These are phyloP conservation scores for Chlamydomonas applanata DNA, from an alignment of 139 green algal species.

Conservation along the genomic window DNA sequence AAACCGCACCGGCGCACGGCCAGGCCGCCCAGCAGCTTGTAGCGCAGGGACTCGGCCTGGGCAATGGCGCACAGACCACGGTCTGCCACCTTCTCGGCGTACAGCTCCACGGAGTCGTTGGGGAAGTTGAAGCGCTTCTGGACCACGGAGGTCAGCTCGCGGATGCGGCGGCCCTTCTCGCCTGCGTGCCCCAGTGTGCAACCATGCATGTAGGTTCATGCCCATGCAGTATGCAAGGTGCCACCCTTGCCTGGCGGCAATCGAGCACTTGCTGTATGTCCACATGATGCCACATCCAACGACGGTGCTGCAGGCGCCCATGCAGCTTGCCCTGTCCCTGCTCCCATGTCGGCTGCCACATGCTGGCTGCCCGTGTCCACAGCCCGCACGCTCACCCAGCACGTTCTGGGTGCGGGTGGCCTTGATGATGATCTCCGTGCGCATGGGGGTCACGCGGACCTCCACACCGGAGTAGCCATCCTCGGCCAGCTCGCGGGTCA, in stretches of 20 bases:
- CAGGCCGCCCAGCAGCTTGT: slow-evolving; percentile 99
- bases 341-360: not conserved
- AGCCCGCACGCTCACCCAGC: slow-evolving; percentile 74
- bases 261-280: not conserved
- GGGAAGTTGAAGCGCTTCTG: slow-evolving; percentile 99
- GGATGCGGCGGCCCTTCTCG: slow-evolving; percentile 97
- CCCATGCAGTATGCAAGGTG: too few relatives aligned
- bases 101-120: slow-evolving; percentile 94
- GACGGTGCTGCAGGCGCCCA: not conserved
- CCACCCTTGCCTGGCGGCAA: not conserved
- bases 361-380: not conserved
- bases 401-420: slow-evolving; percentile 98
- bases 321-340: not conserved
- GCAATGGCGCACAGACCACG: slow-evolving; percentile 96
- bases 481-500: slow-evolving; percentile 90
- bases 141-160: slow-evolving; percentile 97
- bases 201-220: too few relatives aligned
- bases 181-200: slow-evolving; percentile 51
- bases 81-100: slow-evolving; percentile 98
- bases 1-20: slow-evolving; percentile 79
- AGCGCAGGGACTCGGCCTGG: slow-evolving; percentile 97
- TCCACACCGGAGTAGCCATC: slow-evolving; percentile 98
- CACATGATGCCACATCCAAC: not conserved
- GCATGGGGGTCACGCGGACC: slow-evolving; percentile 95
- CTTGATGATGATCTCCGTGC: slow-evolving; percentile 99